phyloP scores from a whole-genome alignment of 2,329 filamentous ascomycete species.

The Colletotrichum plurivorum region DNA sequence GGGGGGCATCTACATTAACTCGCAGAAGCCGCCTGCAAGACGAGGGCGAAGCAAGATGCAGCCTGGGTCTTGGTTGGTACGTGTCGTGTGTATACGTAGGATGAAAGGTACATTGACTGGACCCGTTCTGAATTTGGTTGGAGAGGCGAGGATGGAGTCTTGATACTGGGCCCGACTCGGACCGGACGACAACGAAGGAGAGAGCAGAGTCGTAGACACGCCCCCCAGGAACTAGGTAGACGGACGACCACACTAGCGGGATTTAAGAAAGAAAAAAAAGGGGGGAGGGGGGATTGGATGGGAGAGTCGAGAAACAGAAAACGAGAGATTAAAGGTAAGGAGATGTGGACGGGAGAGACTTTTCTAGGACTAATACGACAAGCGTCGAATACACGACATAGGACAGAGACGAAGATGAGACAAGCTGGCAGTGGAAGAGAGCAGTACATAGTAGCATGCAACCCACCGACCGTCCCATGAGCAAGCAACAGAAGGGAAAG shows the following conservation, averaged over 20 bases:
- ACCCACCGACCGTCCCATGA: background rate
- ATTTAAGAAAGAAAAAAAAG: slow-evolving; percentile 2
- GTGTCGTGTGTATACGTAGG: background rate
- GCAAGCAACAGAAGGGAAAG: background rate
- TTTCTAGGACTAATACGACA: slow-evolving; percentile 31
- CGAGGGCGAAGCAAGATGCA: slow-evolving; percentile 31
- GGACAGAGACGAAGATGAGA: slow-evolving; percentile 32
- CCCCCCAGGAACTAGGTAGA: background rate
- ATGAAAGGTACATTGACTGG: slow-evolving; percentile 13
- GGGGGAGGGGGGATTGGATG: background rate
- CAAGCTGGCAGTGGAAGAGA: slow-evolving; percentile 16
- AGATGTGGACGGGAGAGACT: slow-evolving; percentile 17
- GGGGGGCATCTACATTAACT: slow-evolving; percentile 30
- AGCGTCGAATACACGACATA: slow-evolving; percentile 16
- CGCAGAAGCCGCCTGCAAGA: slow-evolving; percentile 34
- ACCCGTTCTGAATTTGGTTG: slow-evolving; percentile 13
- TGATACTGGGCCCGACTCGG: slow-evolving; percentile 26
- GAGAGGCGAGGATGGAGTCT: slow-evolving; percentile 17
- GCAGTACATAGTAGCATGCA: slow-evolving; percentile 15
- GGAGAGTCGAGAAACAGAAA: slow-evolving; percentile 1
- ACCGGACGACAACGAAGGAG: slow-evolving; percentile 18
- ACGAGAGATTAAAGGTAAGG: slow-evolving; percentile 5
- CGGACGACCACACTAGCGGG: background rate
- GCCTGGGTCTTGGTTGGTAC: slow-evolving; percentile 26
- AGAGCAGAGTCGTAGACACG: slow-evolving; percentile 14